Percentiles rank a stretch among this genome's conserved stretches.
Conservation (phyloP, 495 filamentous ascomycete genomes). For the Aspergillus sparsus region DNA sequence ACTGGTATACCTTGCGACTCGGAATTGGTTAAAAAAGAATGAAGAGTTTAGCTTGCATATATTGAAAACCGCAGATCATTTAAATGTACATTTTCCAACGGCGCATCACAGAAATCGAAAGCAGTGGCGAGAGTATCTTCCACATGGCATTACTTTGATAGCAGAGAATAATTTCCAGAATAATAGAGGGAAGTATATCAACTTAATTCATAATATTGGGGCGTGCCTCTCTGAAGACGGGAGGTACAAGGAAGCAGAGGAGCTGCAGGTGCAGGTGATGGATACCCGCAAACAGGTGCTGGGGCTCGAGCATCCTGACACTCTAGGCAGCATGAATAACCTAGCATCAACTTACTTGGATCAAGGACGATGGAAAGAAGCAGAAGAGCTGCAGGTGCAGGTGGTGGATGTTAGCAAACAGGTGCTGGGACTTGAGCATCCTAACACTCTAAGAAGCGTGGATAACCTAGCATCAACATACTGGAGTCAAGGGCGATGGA, state of each 20-base stretch:
- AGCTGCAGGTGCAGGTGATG: no score
- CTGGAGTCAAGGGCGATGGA: no score
- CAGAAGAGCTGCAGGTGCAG: neutral
- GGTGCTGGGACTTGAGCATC: neutral
- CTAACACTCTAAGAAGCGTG: neutral
- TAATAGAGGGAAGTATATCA: neutral
- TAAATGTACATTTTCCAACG: neutral
- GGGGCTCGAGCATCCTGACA: no score
- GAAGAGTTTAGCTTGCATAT: neutral
- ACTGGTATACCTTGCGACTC: constrained; percentile 26
- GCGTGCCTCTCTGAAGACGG: neutral
- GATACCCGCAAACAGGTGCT: no score
- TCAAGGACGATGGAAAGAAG: no score
- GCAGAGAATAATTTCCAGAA: neutral
- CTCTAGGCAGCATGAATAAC: no score
- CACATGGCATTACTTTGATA: constrained; percentile 2
- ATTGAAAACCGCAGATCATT: neutral
- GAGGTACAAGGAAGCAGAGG: neutral
- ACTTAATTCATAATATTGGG: neutral
- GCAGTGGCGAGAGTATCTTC: constrained; percentile 7
- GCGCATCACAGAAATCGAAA: neutral
- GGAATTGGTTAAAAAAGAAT: constrained; percentile 20
- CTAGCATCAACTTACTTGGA: no score
- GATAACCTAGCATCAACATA: no score
- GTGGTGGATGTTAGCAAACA: neutral